phyloP scores from a whole-genome alignment of 108 stramenopile species.

The Pelagomonas calceolata region DNA sequence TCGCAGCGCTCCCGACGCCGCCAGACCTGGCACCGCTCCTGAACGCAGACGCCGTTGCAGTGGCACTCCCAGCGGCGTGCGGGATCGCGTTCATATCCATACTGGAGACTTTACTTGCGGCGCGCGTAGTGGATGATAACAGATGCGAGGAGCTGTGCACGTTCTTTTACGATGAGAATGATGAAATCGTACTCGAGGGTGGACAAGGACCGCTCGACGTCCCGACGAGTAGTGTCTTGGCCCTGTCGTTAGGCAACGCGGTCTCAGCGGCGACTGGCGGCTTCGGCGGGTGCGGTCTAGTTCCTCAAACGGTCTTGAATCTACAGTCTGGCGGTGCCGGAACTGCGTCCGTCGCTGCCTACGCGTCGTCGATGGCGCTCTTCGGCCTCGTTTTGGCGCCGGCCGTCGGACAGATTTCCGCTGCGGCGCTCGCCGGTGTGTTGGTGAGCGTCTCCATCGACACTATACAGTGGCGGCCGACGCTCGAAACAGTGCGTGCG shows the following conservation, averaged over 20 bases:
- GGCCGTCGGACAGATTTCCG: conserved; percentile 19
- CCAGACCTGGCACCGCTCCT: conserved; percentile 10
- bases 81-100: conserved; percentile 31
- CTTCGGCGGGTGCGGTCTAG: conserved; percentile 37
- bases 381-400: conserved; percentile 28
- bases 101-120: conserved; percentile 33
- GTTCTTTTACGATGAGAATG: not conserved
- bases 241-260: conserved; percentile 24
- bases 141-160: conserved; percentile 2
- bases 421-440: conserved; percentile 31
- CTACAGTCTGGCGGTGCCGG: conserved; percentile 30
- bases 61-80: conserved; percentile 27
- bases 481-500: too few species aligned
- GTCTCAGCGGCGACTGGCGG: conserved; percentile 26
- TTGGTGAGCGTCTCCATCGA: conserved; percentile 13
- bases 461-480: conserved; percentile 3
- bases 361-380: conserved; percentile 28
- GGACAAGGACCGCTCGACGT: conserved; percentile 11
- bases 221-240: conserved; percentile 23
- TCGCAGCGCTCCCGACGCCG: conserved; percentile 18
- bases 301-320: conserved; percentile 41
- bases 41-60: conserved; percentile 10
- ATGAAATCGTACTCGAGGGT: not conserved
- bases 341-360: conserved; percentile 19
- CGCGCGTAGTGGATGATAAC: conserved; percentile 28